Conservation (phyloP, 2,329 filamentous ascomycete species). For the Ophiostoma sp. region DNA sequence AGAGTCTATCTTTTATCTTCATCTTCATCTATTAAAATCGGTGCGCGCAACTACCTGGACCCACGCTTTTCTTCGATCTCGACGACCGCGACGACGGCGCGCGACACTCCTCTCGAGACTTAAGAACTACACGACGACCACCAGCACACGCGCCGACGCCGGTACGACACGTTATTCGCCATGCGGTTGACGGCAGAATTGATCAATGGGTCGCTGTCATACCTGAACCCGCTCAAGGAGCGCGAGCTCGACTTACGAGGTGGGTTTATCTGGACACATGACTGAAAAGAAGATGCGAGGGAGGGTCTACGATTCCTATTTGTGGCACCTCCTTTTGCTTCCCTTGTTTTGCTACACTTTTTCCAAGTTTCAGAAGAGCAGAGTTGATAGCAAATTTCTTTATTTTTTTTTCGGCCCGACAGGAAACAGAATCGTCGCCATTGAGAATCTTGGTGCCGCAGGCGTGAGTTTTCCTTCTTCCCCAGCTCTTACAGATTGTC, state of each 20-base stretch:
- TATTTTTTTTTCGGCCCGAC: slow-evolving; percentile 41
- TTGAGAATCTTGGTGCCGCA: slow-evolving; percentile 96
- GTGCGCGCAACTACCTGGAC: not conserved
- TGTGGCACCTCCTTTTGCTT: not conserved
- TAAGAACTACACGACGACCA: not conserved
- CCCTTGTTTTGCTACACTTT: slow-evolving; percentile 69
- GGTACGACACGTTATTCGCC: slow-evolving; percentile 32
- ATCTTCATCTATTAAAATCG: too few species aligned
- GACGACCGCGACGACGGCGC: slow-evolving; percentile 3
- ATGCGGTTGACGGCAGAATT: slow-evolving; percentile 98
- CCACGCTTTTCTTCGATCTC: not conserved
- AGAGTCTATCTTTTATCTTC: not conserved
- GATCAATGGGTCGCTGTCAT: slow-evolving; percentile 91
- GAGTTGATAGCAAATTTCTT: slow-evolving; percentile 71
- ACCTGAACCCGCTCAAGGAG: slow-evolving; percentile 98
- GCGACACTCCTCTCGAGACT: not conserved
- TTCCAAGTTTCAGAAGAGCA: slow-evolving; percentile 52
- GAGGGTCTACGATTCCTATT: not conserved
- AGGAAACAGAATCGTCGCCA: slow-evolving; percentile 97
- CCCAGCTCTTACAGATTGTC: slow-evolving; percentile 18
- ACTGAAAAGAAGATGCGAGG: slow-evolving; percentile 15
- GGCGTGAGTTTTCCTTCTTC: slow-evolving; percentile 61
- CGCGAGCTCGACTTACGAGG: slow-evolving; percentile 99
- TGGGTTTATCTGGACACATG: slow-evolving; percentile 55
- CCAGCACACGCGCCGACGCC: not conserved